These are phyloP conservation scores for Apiotrichum sp. DNA, from an alignment of 1,284 basidiomycete species.

Conservation along the genomic window DNA sequence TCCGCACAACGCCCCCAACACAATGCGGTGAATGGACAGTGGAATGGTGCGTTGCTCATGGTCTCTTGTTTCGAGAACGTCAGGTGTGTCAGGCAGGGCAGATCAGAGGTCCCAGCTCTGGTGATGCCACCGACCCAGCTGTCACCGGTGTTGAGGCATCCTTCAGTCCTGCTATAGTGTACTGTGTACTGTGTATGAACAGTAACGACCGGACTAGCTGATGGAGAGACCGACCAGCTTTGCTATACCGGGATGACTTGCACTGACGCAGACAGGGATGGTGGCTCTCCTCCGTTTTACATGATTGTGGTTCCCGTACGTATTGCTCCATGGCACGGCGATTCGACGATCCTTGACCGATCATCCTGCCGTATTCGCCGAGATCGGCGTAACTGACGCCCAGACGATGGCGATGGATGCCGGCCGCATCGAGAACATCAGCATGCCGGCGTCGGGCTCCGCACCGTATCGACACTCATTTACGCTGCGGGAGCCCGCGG, in stretches of 20 bases:
- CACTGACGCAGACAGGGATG: conserved; percentile 23
- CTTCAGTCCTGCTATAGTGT: too few species aligned
- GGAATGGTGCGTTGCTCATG: conserved; percentile 25
- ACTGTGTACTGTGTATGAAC: too few species aligned
- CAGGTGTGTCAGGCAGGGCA: too few species aligned
- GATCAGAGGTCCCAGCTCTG: too few species aligned
- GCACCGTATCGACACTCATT: conserved; percentile 25
- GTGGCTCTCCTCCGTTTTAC: conserved; percentile 33
- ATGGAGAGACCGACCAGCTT: too few species aligned
- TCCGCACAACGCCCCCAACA: conserved; percentile 30
- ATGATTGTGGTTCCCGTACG: conserved; percentile 35
- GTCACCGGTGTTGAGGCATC: too few species aligned
- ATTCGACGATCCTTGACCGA: too few species aligned
- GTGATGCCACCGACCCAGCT: too few species aligned
- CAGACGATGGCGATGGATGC: conserved; percentile 24
- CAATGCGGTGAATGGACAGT: conserved; percentile 39
- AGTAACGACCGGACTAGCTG: too few species aligned
- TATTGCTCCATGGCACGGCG: neutral
- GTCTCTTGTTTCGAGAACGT: neutral
- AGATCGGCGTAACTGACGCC: neutral
- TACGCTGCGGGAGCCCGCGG: conserved; percentile 28
- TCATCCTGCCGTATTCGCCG: too few species aligned
- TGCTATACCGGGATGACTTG: too few species aligned
- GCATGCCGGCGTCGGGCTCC: conserved; percentile 24
- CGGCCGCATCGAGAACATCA: conserved; percentile 32